Percentiles rank a stretch among this genome's conserved stretches.
phyloP scores from a whole-genome alignment of 306 rosid species.

The Canavalia gladiata region DNA sequence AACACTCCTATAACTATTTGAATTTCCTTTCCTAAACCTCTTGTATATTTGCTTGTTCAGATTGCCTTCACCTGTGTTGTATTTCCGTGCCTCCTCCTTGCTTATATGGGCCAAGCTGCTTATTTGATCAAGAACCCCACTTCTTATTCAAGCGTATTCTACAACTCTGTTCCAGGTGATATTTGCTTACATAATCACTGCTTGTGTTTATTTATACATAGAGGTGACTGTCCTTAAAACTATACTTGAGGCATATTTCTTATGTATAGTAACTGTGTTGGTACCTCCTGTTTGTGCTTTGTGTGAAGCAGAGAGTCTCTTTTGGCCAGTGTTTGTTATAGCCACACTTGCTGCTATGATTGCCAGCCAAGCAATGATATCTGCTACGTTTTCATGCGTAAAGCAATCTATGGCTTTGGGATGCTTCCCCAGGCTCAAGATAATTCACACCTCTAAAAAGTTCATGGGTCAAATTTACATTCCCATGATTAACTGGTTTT shows the following conservation, averaged over 20 bases:
- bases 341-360: conserved; percentile 98
- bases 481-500: conserved; percentile 90
- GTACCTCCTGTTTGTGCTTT: conserved; percentile 39
- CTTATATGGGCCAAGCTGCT: conserved; percentile 99
- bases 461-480: conserved; percentile 95
- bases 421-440: conserved; percentile 97
- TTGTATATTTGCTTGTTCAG: conserved; percentile 54
- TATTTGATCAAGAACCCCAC: conserved; percentile 69
- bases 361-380: conserved; percentile 99
- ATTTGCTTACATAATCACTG: conserved; percentile 41
- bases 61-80: conserved; percentile 90
- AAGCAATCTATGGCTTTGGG: conserved; percentile 99
- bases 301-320: conserved; percentile 73
- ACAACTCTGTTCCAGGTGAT: conserved; percentile 91
- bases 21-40: background rate
- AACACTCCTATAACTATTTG: conserved; percentile 9
- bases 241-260: conserved; percentile 32
- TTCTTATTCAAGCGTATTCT: conserved; percentile 69
- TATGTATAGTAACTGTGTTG: conserved; percentile 26
- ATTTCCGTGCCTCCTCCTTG: conserved; percentile 93
- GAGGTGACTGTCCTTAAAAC: conserved; percentile 17
- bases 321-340: conserved; percentile 93
- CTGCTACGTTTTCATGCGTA: conserved; percentile 96
- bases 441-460: conserved; percentile 89
- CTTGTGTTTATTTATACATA: conserved; percentile 17